Base-by-base conservation (phyloP, 2,329 filamentous ascomycete genomes). In the Triangularia setosa region DNA sequence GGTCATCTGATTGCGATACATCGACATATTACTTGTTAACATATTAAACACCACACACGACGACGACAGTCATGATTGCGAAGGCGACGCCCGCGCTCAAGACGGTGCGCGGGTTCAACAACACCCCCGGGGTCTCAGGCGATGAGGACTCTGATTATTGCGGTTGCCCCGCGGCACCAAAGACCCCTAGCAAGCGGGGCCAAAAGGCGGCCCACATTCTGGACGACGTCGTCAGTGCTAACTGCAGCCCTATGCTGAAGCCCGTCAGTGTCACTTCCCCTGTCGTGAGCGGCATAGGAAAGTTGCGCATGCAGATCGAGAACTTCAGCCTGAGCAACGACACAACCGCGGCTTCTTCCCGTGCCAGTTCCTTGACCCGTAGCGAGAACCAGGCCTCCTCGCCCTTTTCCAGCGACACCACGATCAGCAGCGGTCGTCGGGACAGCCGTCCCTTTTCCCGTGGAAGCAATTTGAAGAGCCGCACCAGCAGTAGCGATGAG, bases 231-330 rank as follows among this genome's bases (percentile, higher is more conserved):
- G 82, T 87, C 69, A 87, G 84, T 74, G 83, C 83, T 63, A 80
- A 90, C 75, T 88, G 86, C 76, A 89, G 86, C 74, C 87, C 87
- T 7, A 74, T 81, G 60, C 75, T 89, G 67, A 74, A 73, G 57
- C 83, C 85, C 57, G 72, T 76, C 25, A 75, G 79, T 16, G 72
- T 76, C 25, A 75, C 79, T 16, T 86, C 85, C 18, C 84, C 84
- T 11, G 81, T 79, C 58, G 72, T 87, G 28, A 89, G 90, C 65
- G 93, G 92, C 57, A 93, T 97, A 71, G 91, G 91, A 72, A 90
- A 89, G 71, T 80, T 97, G 72, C 92, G 92, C 74, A 82, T 89
- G 75, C 90, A 95, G 73, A 83, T 97, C 64, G 93, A 97, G 66
- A 87, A 88, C 2, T 80, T 97, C 61, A 91, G 85, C 72, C 80